Base-by-base conservation (phyloP, 805 yeast genomes). In the Candida pini region DNA sequence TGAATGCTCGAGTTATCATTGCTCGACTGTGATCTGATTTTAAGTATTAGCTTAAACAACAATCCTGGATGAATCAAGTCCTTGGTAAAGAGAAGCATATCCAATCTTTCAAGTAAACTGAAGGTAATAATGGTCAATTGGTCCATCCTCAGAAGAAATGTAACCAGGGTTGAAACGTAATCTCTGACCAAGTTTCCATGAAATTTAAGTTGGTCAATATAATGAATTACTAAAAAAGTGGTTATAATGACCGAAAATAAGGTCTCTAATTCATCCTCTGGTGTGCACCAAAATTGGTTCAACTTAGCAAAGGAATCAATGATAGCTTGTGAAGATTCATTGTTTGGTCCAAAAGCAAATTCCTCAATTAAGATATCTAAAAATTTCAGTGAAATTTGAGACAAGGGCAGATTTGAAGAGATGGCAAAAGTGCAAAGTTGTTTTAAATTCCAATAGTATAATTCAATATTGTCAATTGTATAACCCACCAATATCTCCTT, bases 321-420 rank as follows among this genome's bases (percentile, higher is more conserved):
- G n/a, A n/a, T n/a, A n/a, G n/a, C n/a, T n/a, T n/a, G n/a, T n/a
- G n/a, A n/a, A n/a, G n/a, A n/a, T n/a, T n/a, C n/a, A n/a, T n/a
- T n/a, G n/a, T n/a, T n/a, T n/a, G n/a, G n/a, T n/a, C n/a, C n/a
- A n/a, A n/a, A 27, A 18, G 45, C 43, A 13, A 40, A 27, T 1
- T 44, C 47, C 10, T 40, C 45, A 16, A 46, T 24, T 10, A 44
- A 19, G 17, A 40, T 39, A 25, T 44, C 44, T 16, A 46, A 22
- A 9, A 38, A 28, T 21, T 30, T 34, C 18, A 46, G 32, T 8
- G 45, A 38, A 13, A 26, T 18, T 4, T 30, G 10, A 2, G 41
- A 31, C 3, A 41, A 35, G 4, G 13, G 20, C 5, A 28, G 14
- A 9, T 31, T 23, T 2, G 31, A 18, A 2, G 43, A 42, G 15